These are phyloP conservation scores for Neofusicoccum laricinum DNA, from an alignment of 2,329 filamentous ascomycete species.

Conservation along the genomic window DNA sequence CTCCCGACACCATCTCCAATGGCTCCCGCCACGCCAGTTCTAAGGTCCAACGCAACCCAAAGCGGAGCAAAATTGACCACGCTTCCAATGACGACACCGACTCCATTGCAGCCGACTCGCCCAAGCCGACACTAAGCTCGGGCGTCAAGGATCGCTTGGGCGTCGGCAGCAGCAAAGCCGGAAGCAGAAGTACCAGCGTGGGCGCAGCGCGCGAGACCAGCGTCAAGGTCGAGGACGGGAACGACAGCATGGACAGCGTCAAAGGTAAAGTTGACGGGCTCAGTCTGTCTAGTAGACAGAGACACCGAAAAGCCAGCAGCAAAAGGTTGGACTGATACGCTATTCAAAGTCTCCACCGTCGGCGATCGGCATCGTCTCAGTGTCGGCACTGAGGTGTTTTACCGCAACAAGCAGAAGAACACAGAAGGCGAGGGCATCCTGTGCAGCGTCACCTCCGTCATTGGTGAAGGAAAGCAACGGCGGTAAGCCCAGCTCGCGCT, in stretches of 20 bases:
- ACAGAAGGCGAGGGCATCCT: slow-evolving; percentile 52
- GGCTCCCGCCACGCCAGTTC: slow-evolving; percentile 40
- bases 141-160: slow-evolving; percentile 25
- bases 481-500: slow-evolving; percentile 24
- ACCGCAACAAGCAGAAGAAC: slow-evolving; percentile 42
- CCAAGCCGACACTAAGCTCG: slow-evolving; percentile 17
- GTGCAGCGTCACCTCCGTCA: slow-evolving; percentile 50
- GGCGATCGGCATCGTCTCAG: slow-evolving; percentile 28
- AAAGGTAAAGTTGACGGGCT: slow-evolving; percentile 37
- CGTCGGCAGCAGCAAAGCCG: slow-evolving; percentile 33
- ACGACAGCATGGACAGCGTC: slow-evolving; percentile 41
- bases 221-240: slow-evolving; percentile 50
- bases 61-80: slow-evolving; percentile 34
- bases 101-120: slow-evolving; percentile 37
- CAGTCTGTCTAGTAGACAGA: slow-evolving; percentile 8
- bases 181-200: slow-evolving; percentile 42
- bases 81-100: slow-evolving; percentile 34
- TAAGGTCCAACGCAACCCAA: slow-evolving; percentile 36
- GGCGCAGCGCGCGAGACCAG: slow-evolving; percentile 47
- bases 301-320: slow-evolving; percentile 10
- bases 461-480: slow-evolving; percentile 52
- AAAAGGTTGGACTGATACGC: slow-evolving; percentile 20
- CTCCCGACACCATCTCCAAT: slow-evolving; percentile 29
- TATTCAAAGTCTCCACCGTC: slow-evolving; percentile 13
- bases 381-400: slow-evolving; percentile 49